These are phyloP conservation scores for Striga hermonthica DNA, from an alignment of 305 asterid genomes.

Conservation along the genomic window DNA sequence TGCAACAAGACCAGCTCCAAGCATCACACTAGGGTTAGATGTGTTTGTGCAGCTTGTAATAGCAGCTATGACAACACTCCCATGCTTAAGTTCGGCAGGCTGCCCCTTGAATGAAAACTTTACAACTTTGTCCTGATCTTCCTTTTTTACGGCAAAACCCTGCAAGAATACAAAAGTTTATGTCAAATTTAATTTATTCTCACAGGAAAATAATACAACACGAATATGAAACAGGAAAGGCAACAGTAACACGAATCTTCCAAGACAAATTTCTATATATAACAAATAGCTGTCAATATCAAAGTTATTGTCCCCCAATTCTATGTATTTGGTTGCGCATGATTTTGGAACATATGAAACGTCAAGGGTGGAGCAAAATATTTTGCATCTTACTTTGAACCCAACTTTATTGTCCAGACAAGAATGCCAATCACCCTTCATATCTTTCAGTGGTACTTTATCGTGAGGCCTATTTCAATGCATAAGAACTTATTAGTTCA, in stretches of 20 bases:
- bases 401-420: constrained; percentile 52
- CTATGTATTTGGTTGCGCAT: not conserved
- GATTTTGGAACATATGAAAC: constrained; percentile 10
- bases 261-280: not conserved
- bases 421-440: constrained; percentile 64
- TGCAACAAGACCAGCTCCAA: constrained; percentile 78
- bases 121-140: constrained; percentile 54
- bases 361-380: not conserved
- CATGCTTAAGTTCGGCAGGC: constrained; percentile 62
- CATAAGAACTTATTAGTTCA: constrained; percentile 13
- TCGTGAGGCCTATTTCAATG: constrained; percentile 51
- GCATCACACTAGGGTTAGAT: constrained; percentile 78
- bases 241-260: not conserved
- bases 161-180: constrained; percentile 27
- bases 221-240: not conserved
- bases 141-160: constrained; percentile 64
- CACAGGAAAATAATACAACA: not conserved
- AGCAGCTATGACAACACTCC: constrained; percentile 73
- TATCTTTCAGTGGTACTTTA: constrained; percentile 50
- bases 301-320: not conserved
- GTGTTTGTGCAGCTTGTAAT: constrained; percentile 76
- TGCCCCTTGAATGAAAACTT: constrained; percentile 49
- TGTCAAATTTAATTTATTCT: not conserved
- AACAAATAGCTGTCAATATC: not conserved
- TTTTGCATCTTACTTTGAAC: constrained; percentile 45